Base-by-base conservation (phyloP, 1,284 basidiomycete genomes). In the Somion occarium region DNA sequence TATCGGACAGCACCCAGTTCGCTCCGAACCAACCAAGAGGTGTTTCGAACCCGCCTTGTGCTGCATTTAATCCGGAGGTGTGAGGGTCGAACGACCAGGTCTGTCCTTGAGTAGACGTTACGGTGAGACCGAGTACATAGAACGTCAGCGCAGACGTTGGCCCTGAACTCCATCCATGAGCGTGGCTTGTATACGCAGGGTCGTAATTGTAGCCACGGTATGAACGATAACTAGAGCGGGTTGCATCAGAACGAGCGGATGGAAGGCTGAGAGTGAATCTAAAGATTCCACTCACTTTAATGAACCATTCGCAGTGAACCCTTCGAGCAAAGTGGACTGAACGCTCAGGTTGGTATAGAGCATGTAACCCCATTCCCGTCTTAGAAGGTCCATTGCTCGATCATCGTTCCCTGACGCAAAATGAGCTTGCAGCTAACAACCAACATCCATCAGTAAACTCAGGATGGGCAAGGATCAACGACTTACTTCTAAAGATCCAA, bases 301-400 rank as follows among this genome's bases (percentile, higher is more conserved):
- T 3, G 76, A 77, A 5, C 76, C 76, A 56, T 79, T 76, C 1
- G 71, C 68, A 2, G 75, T 78, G 59, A 72, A 78, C 0, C 76
- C 77, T 59, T 79, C 77, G 13, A 79, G 66, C 9, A 79, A 63
- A 1, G 74, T 76, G 5, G 76, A 79, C 51, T 77, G 71, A 2
- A 77, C 75, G 51, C 72, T 75, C 48, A 77, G 55, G 53, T 74
- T 73, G 4, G 75, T 78, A 62, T 76, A 74, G 20, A 79, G 63
- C 73, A 79, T 79, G 57, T 78, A 80, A 1, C 77, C 77, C 78
- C 78, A 78, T 58, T 76, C 71, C 25, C 69, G 67, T 18, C 67
- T 69, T 11, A 80, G 56, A 5, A 80, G 66, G 53, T 78, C 75
- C 60, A 80, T 68, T 2, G 75, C 76, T 18, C 73, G 66, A 18